Percentiles rank a stretch among this genome's conserved stretches.
Evolutionary conservation across 257 asterid species (phyloP).

Genomic region (Salvia splendens): DNA sequence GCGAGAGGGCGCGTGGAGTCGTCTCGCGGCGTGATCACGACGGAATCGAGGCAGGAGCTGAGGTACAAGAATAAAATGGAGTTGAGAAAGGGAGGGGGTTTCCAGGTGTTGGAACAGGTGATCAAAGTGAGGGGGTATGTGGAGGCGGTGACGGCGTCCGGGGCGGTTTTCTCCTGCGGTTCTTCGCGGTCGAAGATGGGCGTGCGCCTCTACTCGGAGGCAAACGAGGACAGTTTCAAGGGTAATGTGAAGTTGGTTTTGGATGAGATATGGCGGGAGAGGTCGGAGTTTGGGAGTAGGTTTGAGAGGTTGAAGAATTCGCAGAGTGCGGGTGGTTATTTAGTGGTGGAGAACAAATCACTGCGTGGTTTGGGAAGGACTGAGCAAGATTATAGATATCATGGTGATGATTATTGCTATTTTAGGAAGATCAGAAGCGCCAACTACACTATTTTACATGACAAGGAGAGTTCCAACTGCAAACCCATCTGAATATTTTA

Average conservation of each 20-base stretch:
- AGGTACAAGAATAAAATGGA: conserved; percentile 46
- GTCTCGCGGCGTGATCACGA: conserved; percentile 45
- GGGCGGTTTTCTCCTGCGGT: conserved; percentile 4
- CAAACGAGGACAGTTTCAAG: conserved; percentile 26
- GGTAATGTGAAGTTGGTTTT: conserved; percentile 48
- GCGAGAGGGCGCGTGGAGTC: conserved; percentile 58
- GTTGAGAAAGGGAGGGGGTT: conserved; percentile 46
- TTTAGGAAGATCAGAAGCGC: conserved; percentile 60
- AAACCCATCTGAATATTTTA: not conserved
- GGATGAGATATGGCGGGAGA: conserved; percentile 41
- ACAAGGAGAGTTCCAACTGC: conserved; percentile 45
- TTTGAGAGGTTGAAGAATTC: conserved; percentile 40
- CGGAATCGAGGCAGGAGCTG: conserved; percentile 39
- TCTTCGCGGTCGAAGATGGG: conserved; percentile 46
- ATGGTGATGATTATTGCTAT: conserved; percentile 47
- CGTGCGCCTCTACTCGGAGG: conserved; percentile 34
- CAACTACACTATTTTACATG: conserved; percentile 55
- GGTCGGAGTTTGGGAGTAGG: conserved; percentile 30
- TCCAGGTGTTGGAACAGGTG: conserved; percentile 49
- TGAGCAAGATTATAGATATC: conserved; percentile 44
- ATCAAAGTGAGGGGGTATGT: conserved; percentile 42
- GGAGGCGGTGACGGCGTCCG: conserved; percentile 23
- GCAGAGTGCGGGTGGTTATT: conserved; percentile 47
- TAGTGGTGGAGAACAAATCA: conserved; percentile 42
- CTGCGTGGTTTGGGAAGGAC: conserved; percentile 51